These are phyloP conservation scores for Penicillium sp. DNA, from an alignment of 2,329 filamentous ascomycete genomes.

Conservation along the genomic window DNA sequence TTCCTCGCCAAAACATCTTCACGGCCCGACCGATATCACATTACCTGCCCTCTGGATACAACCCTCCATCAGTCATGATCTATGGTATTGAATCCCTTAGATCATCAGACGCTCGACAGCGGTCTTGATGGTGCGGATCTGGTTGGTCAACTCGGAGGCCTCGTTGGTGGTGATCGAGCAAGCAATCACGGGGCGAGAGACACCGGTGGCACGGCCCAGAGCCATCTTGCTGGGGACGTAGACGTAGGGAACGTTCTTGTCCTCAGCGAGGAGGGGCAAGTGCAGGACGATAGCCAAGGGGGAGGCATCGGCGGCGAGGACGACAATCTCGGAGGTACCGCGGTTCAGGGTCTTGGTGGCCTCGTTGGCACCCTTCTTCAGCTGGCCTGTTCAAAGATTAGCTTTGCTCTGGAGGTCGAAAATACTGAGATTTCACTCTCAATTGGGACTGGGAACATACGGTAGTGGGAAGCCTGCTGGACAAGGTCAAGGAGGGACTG, in stretches of 20 bases:
- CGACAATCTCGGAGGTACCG: constrained; percentile 83
- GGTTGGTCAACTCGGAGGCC: constrained; percentile 78
- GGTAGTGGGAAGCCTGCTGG: constrained; percentile 62
- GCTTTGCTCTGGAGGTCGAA: not conserved
- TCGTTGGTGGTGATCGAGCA: constrained; percentile 90
- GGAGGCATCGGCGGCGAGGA: constrained; percentile 84
- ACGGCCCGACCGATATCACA: not conserved
- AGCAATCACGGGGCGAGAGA: constrained; percentile 82
- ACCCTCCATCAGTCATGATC: constrained; percentile 2
- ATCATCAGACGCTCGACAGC: constrained; percentile 96
- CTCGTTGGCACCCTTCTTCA: constrained; percentile 89
- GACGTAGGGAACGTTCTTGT: constrained; percentile 71
- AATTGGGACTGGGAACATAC: not conserved
- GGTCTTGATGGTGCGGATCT: constrained; percentile 87
- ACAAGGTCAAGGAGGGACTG: constrained; percentile 82
- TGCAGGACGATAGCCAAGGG: constrained; percentile 87
- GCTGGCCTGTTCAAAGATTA: constrained; percentile 48
- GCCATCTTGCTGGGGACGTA: constrained; percentile 78
- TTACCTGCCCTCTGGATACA: not conserved
- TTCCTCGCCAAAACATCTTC: not conserved
- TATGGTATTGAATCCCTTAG: constrained; percentile 52
- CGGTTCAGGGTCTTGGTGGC: constrained; percentile 86
- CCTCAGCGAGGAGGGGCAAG: constrained; percentile 81
- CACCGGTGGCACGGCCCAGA: constrained; percentile 85
- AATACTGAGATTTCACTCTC: not conserved